These are phyloP conservation scores for Aureobasidium namibiae DNA, from an alignment of 2,329 filamentous ascomycete species.

Conservation along the genomic window DNA sequence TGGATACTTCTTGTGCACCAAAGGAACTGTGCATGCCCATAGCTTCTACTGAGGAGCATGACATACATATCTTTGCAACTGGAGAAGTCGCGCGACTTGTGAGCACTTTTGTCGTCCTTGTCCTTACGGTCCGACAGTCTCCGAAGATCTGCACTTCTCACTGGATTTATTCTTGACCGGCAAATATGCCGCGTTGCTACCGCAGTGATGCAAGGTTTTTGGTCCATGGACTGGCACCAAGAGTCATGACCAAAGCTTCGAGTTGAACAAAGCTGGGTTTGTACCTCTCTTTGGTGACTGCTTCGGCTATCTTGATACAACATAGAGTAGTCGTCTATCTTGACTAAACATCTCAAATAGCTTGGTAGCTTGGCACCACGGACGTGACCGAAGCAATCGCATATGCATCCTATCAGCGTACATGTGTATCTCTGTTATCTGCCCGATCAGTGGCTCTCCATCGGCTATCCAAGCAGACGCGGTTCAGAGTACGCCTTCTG, in stretches of 20 bases:
- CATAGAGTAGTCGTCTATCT: background rate
- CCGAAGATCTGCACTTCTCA: background rate
- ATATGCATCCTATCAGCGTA: background rate
- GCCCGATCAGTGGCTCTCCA: background rate
- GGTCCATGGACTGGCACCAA: too few relatives aligned
- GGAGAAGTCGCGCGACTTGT: background rate
- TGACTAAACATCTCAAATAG: too few relatives aligned
- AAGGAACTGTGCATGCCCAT: too few relatives aligned
- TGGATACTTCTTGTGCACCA: too few relatives aligned
- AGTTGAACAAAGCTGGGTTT: background rate
- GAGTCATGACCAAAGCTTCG: background rate
- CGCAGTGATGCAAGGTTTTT: background rate
- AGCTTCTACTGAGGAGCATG: too few relatives aligned
- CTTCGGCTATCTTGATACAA: background rate
- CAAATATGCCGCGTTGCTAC: background rate
- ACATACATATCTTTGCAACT: too few relatives aligned
- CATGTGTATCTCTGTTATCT: slow-evolving; percentile 1
- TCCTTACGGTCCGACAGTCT: background rate
- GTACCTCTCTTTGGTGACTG: background rate
- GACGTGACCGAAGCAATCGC: background rate
- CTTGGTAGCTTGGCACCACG: background rate
- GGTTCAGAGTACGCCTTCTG: background rate
- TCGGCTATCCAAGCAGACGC: background rate
- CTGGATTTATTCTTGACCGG: background rate
- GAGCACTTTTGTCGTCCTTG: background rate